Evolutionary conservation across 2,329 filamentous ascomycete species (phyloP), one percentile per base, ranked within the genome.

Genomic region (Aspergillus sp.): DNA sequence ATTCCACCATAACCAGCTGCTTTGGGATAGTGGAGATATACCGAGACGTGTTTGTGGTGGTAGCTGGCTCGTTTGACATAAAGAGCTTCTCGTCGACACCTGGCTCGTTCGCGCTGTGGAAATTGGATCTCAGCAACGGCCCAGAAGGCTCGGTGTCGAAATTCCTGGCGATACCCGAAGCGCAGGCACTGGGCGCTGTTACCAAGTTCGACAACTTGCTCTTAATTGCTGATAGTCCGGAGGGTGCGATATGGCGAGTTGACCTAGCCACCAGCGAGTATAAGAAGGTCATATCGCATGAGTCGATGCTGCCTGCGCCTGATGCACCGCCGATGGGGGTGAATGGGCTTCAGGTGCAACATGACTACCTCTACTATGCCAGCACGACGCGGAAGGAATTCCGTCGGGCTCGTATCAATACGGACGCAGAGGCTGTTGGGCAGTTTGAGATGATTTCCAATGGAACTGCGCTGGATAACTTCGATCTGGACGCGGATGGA

Each of bases 401-500:
- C 35, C 49, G 57, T 12, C 53, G 54, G 4, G 54, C 58, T 26
- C 51, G 48, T 35, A 51, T 59, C 4, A 42, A 57, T 19, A 28
- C 43, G 4, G 42, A 55, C 4, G 55, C 48, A 7, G 52, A 48
- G 4, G 44, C 55, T 1, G 45, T 48, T 7, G 53, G 57, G 2
- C 47, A 52, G 8, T 59, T 50, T 19, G 51, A 59, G 43, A 33
- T 58, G 7, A 56, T 59, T 28, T 53, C 57, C n/a, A 54, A 50
- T 36, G 56, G 52, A 3, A 57, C 57, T 48, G 29, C 57, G 8
- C 50, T 56, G 7, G 57, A 59, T 36, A 55, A 54, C 38, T 10
- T 59, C 6, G 57, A 58, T 32, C 43, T 59, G 6, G 43, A 46
- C 6, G 39, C 45, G 1, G 56, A 59, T 39, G 55, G 57, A 4